Base-by-base conservation (phyloP, 805 yeast species). In the Metschnikowia colocasiae region DNA sequence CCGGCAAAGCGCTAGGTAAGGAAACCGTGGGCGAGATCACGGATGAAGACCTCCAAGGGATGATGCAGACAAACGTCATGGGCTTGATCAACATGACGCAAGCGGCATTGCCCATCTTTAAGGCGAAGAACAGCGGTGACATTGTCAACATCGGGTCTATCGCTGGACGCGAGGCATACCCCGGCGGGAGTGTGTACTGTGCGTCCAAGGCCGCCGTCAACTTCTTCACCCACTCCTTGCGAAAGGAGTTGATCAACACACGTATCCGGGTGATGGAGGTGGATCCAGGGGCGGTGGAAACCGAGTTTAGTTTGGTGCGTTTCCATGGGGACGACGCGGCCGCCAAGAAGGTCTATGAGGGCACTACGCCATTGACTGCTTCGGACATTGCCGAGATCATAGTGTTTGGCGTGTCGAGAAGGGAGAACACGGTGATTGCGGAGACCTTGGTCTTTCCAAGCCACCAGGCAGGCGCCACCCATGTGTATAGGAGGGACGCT, bases 261-360 rank as follows among this genome's bases (percentile, higher is more conserved):
- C 57, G 53, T 18, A 65, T 69, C 41, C 59, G 74, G 47, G 70
- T 69, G 13, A 48, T 69, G 52, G 73, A 69, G 56, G 67, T 69
- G 19, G 70, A 65, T 48, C 73, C 74, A 1, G 74, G 74, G 47
- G 71, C 70, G 10, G 74, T 69, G 3, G 61, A 61, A 48, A 69
- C 74, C 22, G 74, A 69, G 54, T 69, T 69, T 46, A 63, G 69
- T 16, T 47, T 62, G 32, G 70, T 69, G 32, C 60, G 74, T 43
- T 63, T 58, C 52, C 50, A 61, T 25, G 73, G 74, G 29, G 72
- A 68, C 48, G 40, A 53, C 40, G 54, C 55, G 6, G 51, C 56
- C 12, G 73, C 73, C 20, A 61, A 64, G 29, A 59, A 58, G 25
- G 70, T 67, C 15, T 69, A 69, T 50, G 60, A 59, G 43, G 72